Percentiles rank a stretch among this genome's conserved stretches.
phyloP scores from a whole-genome alignment of 805 yeast species.

The Scheffersomyces coipomensis region DNA sequence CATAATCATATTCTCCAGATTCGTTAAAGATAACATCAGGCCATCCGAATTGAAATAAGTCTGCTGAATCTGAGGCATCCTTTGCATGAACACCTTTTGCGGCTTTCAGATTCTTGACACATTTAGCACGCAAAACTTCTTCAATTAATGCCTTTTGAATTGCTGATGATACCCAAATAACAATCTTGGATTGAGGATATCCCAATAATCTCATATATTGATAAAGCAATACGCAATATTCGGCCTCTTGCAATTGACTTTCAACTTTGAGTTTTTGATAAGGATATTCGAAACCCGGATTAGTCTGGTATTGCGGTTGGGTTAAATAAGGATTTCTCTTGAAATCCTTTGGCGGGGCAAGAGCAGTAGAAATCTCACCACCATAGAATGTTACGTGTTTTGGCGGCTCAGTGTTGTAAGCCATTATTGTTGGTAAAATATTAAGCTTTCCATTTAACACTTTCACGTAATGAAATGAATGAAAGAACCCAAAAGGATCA shows the following conservation, averaged over 20 bases:
- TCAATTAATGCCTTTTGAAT: slow-evolving; percentile 13
- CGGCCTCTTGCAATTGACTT: slow-evolving; percentile 14
- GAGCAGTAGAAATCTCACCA: slow-evolving; percentile 1
- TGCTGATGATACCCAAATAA: slow-evolving; percentile 45
- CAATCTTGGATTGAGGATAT: slow-evolving; percentile 35
- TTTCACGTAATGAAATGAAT: neutral
- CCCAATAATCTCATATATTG: slow-evolving; percentile 47
- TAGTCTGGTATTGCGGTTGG: slow-evolving; percentile 7
- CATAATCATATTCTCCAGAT: slow-evolving; percentile 3
- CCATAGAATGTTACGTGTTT: neutral
- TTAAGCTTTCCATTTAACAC: neutral
- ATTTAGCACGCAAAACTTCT: slow-evolving; percentile 13
- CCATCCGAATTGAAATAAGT: slow-evolving; percentile 5
- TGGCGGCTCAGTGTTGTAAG: neutral
- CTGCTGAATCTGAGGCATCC: slow-evolving; percentile 3
- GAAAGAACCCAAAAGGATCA: neutral
- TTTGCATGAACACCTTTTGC: neutral
- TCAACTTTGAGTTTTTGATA: slow-evolving; percentile 8
- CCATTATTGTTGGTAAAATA: neutral
- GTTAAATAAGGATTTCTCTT: neutral
- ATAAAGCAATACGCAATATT: slow-evolving; percentile 36
- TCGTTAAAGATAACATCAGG: slow-evolving; percentile 5
- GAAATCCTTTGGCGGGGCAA: too few relatives aligned
- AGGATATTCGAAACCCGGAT: slow-evolving; percentile 33
- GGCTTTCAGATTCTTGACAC: slow-evolving; percentile 3